Base-by-base conservation (phyloP, 1,284 basidiomycete species). In the Inonotus hispidus region DNA sequence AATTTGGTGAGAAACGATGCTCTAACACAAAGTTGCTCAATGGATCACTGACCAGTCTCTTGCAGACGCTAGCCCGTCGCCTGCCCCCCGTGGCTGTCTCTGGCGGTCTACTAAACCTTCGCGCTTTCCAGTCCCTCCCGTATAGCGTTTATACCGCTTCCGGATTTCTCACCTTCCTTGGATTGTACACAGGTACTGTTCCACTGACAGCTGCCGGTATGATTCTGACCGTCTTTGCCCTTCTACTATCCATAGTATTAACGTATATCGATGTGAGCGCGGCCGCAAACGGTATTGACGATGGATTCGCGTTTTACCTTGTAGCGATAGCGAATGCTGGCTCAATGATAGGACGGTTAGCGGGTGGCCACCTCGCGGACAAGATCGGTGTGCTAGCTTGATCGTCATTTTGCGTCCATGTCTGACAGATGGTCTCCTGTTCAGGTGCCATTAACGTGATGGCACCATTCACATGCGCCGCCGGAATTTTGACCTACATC, bases 181-280 rank as follows among this genome's bases (percentile, higher is more conserved):
- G 71, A 11, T 56, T 71, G 29, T 72, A 71, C 58, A 71, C 71
- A 54, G 67, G 70, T 68, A 32, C 46, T 16, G 60, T 53, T 55
- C 35, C 8, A 38, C 39, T 55, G 43, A 2, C 3, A 5, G 23
- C 16, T 13, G 8, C 16, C 25, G 45, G 29, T 45, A 41, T 7
- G 14, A 32, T 21, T 46, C n/a, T 39, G 3, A 55, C 16, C 6
- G n/a, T 35, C 23, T 49, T 19, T 21, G 23, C 46, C 8, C 8
- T 8, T 32, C 32, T 32, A 4, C 32, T 23, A n/a, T n/a, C 29
- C 29, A 8, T 54, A 78, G 79, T 79, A 7, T 67, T 81, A 53
- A 82, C 79, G 0, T 82, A 78, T 65, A 76, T 80, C 55, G 78
- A 79, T 62, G 71, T 77, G 23, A 76, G 76, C 59, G 78, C 78